Conservation (phyloP, 148 eudicot genomes). For the Bassia scoparia region DNA sequence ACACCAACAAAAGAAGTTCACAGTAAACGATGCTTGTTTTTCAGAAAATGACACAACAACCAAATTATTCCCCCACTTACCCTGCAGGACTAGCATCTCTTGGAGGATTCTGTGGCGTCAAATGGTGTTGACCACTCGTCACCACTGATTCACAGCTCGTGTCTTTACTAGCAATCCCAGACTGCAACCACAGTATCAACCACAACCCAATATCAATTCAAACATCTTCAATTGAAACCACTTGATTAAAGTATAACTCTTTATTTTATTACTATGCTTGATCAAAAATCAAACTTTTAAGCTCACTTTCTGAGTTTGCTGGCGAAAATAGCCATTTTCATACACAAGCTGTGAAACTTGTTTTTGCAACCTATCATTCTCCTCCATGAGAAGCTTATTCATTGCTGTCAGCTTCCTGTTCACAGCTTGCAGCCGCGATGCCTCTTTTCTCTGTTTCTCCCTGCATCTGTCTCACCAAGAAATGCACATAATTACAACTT, state of each 20-base stretch:
- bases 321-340: conserved; percentile 94
- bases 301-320: conserved; percentile 69
- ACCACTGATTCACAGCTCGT: conserved; percentile 98
- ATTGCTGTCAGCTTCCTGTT: conserved; percentile 96
- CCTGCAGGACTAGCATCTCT: conserved; percentile 99
- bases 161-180: conserved; percentile 69
- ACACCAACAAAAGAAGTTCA: conserved; percentile 32
- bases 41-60: conserved; percentile 49
- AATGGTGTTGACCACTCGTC: conserved; percentile 95
- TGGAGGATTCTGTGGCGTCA: conserved; percentile 87
- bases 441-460: conserved; percentile 95
- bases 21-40: conserved; percentile 28
- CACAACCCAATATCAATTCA: conserved; percentile 21
- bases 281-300: background rate
- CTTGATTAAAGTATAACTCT: too few species aligned
- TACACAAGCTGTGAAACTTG: conserved; percentile 91
- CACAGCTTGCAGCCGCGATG: conserved; percentile 85
- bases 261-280: background rate
- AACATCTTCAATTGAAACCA: too few species aligned
- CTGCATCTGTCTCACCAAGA: conserved; percentile 57
- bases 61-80: conserved; percentile 58
- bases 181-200: conserved; percentile 38
- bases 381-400: conserved; percentile 98
- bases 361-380: conserved; percentile 91
- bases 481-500: background rate